Percentiles rank a stretch among this genome's conserved stretches.
Conservation (phyloP, 768 basidiomycete species). For the Podaxis sp. region DNA sequence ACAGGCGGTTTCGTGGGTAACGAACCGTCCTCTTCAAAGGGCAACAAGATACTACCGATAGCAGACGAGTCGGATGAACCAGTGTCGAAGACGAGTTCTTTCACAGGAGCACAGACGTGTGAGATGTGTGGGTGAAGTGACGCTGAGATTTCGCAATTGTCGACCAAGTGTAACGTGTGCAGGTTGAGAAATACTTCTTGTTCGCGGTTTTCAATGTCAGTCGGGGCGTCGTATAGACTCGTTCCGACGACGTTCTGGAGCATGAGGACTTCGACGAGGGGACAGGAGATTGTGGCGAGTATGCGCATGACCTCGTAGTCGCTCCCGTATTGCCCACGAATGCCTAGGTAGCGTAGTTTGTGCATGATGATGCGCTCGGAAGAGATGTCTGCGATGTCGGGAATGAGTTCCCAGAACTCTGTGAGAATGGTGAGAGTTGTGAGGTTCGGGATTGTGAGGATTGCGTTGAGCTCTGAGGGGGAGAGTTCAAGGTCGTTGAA, state of each 20-base stretch:
- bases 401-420: conserved; percentile 16
- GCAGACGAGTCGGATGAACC: conserved; percentile 10
- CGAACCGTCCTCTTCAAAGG: not conserved
- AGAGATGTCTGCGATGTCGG: conserved; percentile 11
- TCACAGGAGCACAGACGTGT: not conserved
- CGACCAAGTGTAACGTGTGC: conserved; percentile 5
- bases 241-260: conserved; percentile 12
- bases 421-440: conserved; percentile 14
- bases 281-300: conserved; percentile 8
- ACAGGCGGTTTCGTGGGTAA: conserved; percentile 6
- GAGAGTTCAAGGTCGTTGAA: conserved; percentile 15
- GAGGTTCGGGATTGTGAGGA: conserved; percentile 12
- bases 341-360: conserved; percentile 11
- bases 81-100: conserved; percentile 13
- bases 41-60: conserved; percentile 10
- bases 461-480: conserved; percentile 5
- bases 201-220: conserved; percentile 9
- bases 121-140: conserved; percentile 1
- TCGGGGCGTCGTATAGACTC: conserved; percentile 6
- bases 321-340: conserved; percentile 12
- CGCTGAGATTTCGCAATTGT: conserved; percentile 12
- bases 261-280: conserved; percentile 11
- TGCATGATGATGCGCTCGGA: conserved; percentile 8
- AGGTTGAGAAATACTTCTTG: not conserved
- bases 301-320: conserved; percentile 14